Base-by-base conservation (phyloP, 225 moss, liverwort and hornwort species). In the Physcomitrium patens region DNA sequence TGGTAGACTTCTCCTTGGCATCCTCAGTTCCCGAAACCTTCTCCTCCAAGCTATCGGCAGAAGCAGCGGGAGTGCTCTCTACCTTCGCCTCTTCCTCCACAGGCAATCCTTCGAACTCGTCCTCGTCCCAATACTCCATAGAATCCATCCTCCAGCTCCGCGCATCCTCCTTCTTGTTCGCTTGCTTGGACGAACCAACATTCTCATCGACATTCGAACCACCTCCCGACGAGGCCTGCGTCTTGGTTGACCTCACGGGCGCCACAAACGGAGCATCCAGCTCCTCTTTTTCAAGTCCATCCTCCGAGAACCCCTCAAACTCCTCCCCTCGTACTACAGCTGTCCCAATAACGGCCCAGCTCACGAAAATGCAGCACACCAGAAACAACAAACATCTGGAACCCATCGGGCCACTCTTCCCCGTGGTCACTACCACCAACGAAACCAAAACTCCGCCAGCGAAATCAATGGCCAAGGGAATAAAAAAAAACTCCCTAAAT, bases 21-120 rank as follows among this genome's bases (percentile, higher is more conserved):
- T n/a, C 45, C 63, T 63, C 47, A 17, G 56, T 16, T 5, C 13
- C 72, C 1, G 12, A 58, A n/a, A 63, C 18, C 37, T 56, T 22
- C 55, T 79, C 77, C 28, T 79, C 54, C 43, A 61, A 65, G 12
- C 61, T 26, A 17, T 9, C 67, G 18, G 79, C 46, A 24, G 77
- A 4, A 23, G 61, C 71, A 70, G 67, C 61, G 19, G 62, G 60
- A 9, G 56, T 70, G 44, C 47, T 70, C 59, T 80, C 81, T 15
- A 74, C 87, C 59, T 43, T 65, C 16, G 54, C 54, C 65, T 87
- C 90, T 11, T 74, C 78, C 51, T 75, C 75, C 0, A 63, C 80
- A 13, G 95, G 93, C 37, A 99, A 86, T 27, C 99, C 99, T 81
- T 99, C 99, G 8, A 99, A 99, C 83, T 99, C 99, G 52, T 93